Base-by-base conservation (phyloP, 2,329 filamentous ascomycete species). In the Emydomyces testavorans region DNA sequence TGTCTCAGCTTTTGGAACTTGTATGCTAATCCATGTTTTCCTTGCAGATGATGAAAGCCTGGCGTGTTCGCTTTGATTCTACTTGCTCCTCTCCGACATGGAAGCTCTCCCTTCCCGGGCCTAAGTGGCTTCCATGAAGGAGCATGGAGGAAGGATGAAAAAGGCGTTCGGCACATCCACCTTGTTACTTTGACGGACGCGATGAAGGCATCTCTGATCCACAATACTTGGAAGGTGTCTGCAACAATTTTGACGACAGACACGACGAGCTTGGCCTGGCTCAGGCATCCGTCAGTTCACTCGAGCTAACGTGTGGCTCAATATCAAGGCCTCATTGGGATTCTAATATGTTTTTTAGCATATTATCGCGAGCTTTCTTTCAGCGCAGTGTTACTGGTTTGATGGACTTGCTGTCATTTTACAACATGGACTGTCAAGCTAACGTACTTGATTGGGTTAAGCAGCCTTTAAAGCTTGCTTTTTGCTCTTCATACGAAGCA, bases 151-250 rank as follows among this genome's bases (percentile, higher is more conserved):
- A 71, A 83, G 79, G 74, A 78, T 98, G 92, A 96, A 81, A 88
- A 88, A 77, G 82, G 92, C 88, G 92, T 95, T 85, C 88, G 90
- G 86, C 92, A 95, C 90, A 94, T 76, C 71, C 77, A 81, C 83
- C 90, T 95, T 96, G 88, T 95, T 93, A 86, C 78, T 73, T 71
- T 77, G 38, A 86, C 89, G 90, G 81, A 94, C 90, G 92, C 89
- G 79, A 86, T 83, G 77, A 84, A 82, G 84, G 87, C 83, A 93
- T 85, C 86, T 95, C 90, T 96, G 90, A 96, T 61, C 57, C 59
- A 60, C 65, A 65, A 68, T 68, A 66, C 74, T 79, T 79, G 77
- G 76, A 75, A 74, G 72, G 67, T 47, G 45, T 47, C 45, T 62
- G 60, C 67, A 28, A 29, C 16, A 28, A 20, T 16, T 44, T 21